Percentiles rank a stretch among this genome's conserved stretches.
Conservation (phyloP, 192 early-diverging fungal species). For the Coemansia sp. region DNA sequence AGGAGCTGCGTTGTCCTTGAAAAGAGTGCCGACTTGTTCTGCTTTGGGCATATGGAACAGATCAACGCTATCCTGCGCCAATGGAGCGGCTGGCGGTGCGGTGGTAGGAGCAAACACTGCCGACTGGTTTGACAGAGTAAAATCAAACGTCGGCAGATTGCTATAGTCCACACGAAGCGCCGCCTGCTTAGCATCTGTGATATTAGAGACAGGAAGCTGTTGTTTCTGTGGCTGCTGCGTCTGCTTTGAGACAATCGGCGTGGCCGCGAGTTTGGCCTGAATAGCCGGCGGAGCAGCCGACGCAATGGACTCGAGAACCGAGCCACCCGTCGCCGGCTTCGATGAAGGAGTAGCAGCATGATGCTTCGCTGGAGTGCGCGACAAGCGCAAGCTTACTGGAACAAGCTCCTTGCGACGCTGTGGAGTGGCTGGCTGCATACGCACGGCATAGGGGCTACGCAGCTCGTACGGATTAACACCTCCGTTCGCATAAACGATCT, state of each 20-base stretch:
- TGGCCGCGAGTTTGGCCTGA: constrained; percentile 19
- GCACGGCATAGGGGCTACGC: constrained; percentile 31
- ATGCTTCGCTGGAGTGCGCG: constrained; percentile 7
- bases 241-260: background rate
- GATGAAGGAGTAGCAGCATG: constrained; percentile 1
- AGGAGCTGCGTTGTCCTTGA: no score
- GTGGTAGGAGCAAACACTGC: background rate
- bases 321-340: constrained; percentile 10
- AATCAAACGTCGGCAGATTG: constrained; percentile 25
- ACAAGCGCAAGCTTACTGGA: constrained; percentile 31
- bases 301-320: constrained; percentile 37
- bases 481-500: constrained; percentile 14
- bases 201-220: background rate
- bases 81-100: background rate
- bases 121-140: constrained; percentile 11
- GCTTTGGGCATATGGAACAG: no score
- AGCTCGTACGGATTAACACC: constrained; percentile 45
- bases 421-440: constrained; percentile 27
- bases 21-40: no score
- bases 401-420: constrained; percentile 43
- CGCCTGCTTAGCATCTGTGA: background rate
- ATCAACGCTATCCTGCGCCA: background rate
- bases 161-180: constrained; percentile 6
- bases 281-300: constrained; percentile 46
- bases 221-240: background rate